phyloP scores from a whole-genome alignment of 1,139 yeast genomes.

The Pichia sp. region DNA sequence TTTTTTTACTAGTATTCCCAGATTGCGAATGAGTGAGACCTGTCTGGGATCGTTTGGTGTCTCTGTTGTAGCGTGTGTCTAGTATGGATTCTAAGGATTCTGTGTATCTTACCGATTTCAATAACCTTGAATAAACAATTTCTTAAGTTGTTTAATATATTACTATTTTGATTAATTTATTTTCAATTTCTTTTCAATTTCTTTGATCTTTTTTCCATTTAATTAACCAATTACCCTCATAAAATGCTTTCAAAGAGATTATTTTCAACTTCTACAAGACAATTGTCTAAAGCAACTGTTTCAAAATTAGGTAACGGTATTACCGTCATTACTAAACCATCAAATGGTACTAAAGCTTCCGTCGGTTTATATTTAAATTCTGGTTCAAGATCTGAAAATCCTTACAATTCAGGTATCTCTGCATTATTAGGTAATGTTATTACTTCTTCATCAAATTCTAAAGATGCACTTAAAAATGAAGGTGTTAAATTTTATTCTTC shows the following conservation, averaged over 20 bases:
- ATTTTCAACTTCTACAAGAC: conserved; percentile 42
- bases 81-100: too few relatives aligned
- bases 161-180: too few relatives aligned
- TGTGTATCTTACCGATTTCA: too few relatives aligned
- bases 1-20: background rate
- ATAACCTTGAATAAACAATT: too few relatives aligned
- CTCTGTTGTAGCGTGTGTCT: too few relatives aligned
- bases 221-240: too few relatives aligned
- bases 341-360: conserved; percentile 53
- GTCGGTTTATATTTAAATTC: conserved; percentile 68
- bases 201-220: too few relatives aligned
- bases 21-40: too few relatives aligned
- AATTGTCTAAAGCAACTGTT: conserved; percentile 54
- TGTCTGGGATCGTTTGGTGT: too few relatives aligned
- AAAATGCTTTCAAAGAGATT: conserved; percentile 44
- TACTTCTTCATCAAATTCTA: conserved; percentile 31
- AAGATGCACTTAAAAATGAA: conserved; percentile 31
- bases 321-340: conserved; percentile 62
- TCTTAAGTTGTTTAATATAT: too few relatives aligned
- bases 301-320: conserved; percentile 69
- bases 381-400: conserved; percentile 73
- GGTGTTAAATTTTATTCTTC: conserved; percentile 33
- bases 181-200: too few relatives aligned
- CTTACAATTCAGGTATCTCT: conserved; percentile 74
- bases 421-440: conserved; percentile 54